Conservation (phyloP, 2,329 filamentous ascomycete genomes). For the Monilinia fructicola region DNA sequence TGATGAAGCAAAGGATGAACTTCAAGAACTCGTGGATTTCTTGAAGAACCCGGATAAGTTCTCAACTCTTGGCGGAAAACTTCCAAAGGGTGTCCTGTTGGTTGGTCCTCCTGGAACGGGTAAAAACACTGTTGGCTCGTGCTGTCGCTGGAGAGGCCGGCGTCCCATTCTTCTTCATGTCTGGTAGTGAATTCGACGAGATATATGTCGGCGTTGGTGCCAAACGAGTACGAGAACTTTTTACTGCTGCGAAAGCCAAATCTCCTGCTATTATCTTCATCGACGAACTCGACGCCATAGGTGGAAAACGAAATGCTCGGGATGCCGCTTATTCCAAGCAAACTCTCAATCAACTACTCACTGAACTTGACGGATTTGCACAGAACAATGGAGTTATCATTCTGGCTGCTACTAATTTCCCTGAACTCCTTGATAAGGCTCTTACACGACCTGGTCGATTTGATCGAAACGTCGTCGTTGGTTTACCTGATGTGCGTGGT, state of each 20-base stretch:
- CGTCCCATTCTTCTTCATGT: constrained; percentile 99
- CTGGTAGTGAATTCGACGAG: constrained; percentile 96
- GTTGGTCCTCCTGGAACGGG: constrained; percentile 96
- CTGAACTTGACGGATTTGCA: constrained; percentile 95
- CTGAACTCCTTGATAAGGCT: constrained; percentile 90
- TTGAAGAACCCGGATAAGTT: constrained; percentile 91
- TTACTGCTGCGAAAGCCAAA: constrained; percentile 77
- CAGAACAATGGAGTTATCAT: constrained; percentile 94
- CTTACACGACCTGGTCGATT: constrained; percentile 92
- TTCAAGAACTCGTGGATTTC: constrained; percentile 96
- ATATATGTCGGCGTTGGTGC: constrained; percentile 96
- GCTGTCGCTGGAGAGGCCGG: constrained; percentile 96
- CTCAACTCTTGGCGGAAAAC: constrained; percentile 88
- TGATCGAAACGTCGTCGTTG: constrained; percentile 86
- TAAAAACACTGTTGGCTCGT: constrained; percentile 93
- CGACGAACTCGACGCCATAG: constrained; percentile 91
- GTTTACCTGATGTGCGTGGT: constrained; percentile 87
- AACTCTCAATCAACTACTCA: constrained; percentile 94
- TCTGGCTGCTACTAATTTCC: constrained; percentile 94
- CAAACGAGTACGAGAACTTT: constrained; percentile 94
- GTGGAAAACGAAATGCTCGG: constrained; percentile 86
- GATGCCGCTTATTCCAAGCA: constrained; percentile 97
- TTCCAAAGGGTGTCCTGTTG: constrained; percentile 93
- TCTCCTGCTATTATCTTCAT: constrained; percentile 93
- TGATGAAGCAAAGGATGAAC: constrained; percentile 96